Percentiles rank a stretch among this genome's conserved stretches.
phyloP scores from a whole-genome alignment of 2,329 filamentous ascomycete genomes.

The Waltergamsia citrina region DNA sequence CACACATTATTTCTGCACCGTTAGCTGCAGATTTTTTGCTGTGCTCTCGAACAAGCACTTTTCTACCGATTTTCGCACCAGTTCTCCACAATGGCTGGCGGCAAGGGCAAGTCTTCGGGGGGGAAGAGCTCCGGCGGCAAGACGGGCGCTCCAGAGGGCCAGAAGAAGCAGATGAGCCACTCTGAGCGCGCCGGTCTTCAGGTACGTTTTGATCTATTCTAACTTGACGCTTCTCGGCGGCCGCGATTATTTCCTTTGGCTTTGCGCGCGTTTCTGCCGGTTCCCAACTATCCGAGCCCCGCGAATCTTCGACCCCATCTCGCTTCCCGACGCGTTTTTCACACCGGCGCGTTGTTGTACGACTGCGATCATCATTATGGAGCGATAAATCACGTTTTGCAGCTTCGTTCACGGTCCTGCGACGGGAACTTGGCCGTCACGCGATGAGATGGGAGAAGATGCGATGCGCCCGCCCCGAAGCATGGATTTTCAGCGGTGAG shows the following conservation, averaged over 20 bases:
- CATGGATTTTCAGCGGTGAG: no score
- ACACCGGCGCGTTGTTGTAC: no score
- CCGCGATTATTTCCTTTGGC: not conserved
- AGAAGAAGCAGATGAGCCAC: conserved; percentile 90
- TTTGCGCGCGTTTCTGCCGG: not conserved
- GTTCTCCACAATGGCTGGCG: conserved; percentile 57
- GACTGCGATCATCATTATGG: no score
- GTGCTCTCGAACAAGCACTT: not conserved
- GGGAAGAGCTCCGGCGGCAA: conserved; percentile 84
- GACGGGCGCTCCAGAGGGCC: conserved; percentile 50
- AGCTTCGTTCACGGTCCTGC: no score
- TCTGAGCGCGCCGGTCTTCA: conserved; percentile 91
- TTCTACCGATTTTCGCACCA: conserved; percentile 3
- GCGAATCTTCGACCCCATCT: not conserved
- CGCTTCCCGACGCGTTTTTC: conserved; percentile 1
- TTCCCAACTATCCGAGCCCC: not conserved
- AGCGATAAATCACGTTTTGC: no score
- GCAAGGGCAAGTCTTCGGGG: conserved; percentile 88
- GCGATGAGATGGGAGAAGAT: no score
- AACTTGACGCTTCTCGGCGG: no score
- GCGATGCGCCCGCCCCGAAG: no score
- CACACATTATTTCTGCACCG: not conserved
- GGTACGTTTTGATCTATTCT: conserved; percentile 48
- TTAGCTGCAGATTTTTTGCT: conserved; percentile 3
- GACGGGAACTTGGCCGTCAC: no score